These are phyloP conservation scores for Tolypocladium tropicale DNA, from an alignment of 2,329 filamentous ascomycete species.

Conservation along the genomic window DNA sequence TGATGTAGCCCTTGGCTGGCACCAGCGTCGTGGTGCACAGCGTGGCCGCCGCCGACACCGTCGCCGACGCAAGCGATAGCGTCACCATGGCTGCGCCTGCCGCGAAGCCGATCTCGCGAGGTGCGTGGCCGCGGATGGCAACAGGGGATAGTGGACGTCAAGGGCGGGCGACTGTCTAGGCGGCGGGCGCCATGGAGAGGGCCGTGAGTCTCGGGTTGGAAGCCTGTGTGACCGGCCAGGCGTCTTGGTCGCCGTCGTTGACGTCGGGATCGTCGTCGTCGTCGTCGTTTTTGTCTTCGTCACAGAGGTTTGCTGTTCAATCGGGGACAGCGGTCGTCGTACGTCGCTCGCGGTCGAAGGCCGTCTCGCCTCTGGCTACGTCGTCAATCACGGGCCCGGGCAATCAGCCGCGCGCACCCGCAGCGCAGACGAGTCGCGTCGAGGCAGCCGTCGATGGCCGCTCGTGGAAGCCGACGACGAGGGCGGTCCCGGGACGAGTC, in stretches of 20 bases:
- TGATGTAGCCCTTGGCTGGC: slow-evolving; percentile 34
- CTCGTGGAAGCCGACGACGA: not conserved
- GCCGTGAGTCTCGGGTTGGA: not conserved
- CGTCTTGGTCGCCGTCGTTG: too few species aligned
- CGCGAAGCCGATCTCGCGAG: not conserved
- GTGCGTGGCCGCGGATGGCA: slow-evolving; percentile 17
- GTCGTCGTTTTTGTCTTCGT: too few species aligned
- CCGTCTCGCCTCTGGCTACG: not conserved
- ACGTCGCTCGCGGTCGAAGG: not conserved
- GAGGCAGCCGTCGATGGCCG: not conserved
- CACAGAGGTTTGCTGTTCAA: too few species aligned
- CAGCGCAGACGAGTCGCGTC: not conserved
- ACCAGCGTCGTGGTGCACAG: slow-evolving; percentile 32
- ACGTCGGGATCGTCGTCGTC: too few species aligned
- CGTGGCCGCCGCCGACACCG: slow-evolving; percentile 17
- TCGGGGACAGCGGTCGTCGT: not conserved
- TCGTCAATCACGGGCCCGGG: not conserved
- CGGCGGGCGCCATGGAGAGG: not conserved
- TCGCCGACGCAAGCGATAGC: slow-evolving; percentile 10
- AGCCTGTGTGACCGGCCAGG: too few species aligned
- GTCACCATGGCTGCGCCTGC: slow-evolving; percentile 2
- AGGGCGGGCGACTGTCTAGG: not conserved
- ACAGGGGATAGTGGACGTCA: slow-evolving; percentile 7
- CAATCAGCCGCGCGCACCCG: not conserved
- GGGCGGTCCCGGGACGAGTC: not conserved